Conservation (phyloP, 2,329 filamentous ascomycete genomes). For the Geosmithia flava region DNA sequence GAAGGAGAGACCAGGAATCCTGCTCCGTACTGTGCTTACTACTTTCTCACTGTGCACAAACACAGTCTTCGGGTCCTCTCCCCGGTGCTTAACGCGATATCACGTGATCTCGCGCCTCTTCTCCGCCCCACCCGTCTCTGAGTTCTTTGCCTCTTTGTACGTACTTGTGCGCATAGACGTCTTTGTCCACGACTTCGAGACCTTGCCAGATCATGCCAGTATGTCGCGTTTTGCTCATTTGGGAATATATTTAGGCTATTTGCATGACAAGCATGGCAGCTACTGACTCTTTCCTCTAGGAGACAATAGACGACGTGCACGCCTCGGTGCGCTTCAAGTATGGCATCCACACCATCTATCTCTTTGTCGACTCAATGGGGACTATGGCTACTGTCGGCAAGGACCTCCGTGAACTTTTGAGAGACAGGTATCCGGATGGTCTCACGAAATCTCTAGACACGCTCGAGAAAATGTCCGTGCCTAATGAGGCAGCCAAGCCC, state of each 20-base stretch:
- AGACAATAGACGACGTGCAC: conserved; percentile 30
- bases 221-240: neutral
- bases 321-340: conserved; percentile 62
- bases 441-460: conserved; percentile 24
- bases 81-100: conserved; percentile 9
- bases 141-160: neutral
- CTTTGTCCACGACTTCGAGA: neutral
- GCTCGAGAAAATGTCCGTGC: conserved; percentile 23
- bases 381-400: conserved; percentile 43
- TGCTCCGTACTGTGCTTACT: neutral
- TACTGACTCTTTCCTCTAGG: neutral
- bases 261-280: neutral
- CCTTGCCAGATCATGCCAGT: neutral
- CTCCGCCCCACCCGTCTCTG: neutral
- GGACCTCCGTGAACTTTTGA: conserved; percentile 45
- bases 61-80: neutral
- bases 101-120: conserved; percentile 15
- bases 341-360: conserved; percentile 56
- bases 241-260: neutral
- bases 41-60: neutral
- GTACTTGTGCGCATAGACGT: neutral
- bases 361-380: conserved; percentile 48
- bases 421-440: conserved; percentile 42
- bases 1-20: neutral
- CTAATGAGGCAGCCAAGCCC: conserved; percentile 22